These are phyloP conservation scores for Leccinum imitatum DNA, from an alignment of 768 basidiomycete species.

Conservation along the genomic window DNA sequence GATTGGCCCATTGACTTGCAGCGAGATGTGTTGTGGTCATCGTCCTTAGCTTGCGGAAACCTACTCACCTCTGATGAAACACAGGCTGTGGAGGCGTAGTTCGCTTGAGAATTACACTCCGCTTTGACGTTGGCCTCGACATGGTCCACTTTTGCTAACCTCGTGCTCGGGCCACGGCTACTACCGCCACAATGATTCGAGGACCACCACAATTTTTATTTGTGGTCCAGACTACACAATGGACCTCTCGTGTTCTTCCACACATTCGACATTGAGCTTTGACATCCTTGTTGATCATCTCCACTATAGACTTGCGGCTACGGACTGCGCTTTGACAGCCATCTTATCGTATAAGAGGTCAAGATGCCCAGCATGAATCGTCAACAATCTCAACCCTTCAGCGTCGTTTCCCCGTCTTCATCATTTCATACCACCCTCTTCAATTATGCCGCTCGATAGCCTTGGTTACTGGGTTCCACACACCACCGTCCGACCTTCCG, in stretches of 20 bases:
- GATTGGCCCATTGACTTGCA: not conserved
- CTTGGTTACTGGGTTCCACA: constrained; percentile 6
- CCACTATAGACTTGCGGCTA: not conserved
- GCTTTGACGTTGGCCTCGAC: not conserved
- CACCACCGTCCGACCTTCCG: not conserved
- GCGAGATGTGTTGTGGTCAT: constrained; percentile 7
- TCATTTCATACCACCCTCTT: not conserved
- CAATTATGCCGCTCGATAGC: constrained; percentile 6
- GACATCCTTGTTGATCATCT: constrained; percentile 4
- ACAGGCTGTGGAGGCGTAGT: not conserved
- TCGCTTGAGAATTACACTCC: not conserved
- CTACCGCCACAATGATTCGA: not conserved
- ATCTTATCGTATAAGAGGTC: constrained; percentile 6
- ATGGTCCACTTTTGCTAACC: not conserved
- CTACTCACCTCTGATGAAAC: not conserved
- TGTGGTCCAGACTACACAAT: constrained; percentile 3
- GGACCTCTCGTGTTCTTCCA: not conserved
- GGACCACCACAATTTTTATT: not conserved
- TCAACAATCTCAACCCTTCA: not conserved
- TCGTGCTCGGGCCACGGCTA: constrained; percentile 2
- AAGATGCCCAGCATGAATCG: not conserved
- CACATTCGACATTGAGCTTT: constrained; percentile 1
- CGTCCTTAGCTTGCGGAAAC: not conserved
- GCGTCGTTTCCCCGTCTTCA: not conserved
- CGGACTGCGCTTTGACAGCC: constrained; percentile 1